These are phyloP conservation scores for Russula abietina DNA, from an alignment of 768 basidiomycete species.

Conservation along the genomic window DNA sequence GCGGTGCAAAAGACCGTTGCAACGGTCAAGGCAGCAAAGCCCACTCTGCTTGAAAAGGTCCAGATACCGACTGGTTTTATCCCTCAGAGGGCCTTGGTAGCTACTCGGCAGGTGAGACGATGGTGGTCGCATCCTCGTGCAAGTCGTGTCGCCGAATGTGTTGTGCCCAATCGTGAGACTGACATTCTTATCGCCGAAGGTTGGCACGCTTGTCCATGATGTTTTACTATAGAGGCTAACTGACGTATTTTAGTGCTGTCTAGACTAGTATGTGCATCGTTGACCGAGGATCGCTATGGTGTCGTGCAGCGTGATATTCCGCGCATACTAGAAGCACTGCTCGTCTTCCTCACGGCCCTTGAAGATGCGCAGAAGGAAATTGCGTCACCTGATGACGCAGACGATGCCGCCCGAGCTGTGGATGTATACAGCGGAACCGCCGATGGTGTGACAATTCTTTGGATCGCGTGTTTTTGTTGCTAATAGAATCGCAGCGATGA, in stretches of 20 bases:
- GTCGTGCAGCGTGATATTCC: conserved; percentile 83
- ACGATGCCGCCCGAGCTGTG: conserved; percentile 50
- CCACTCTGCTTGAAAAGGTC: not conserved
- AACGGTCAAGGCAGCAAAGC: conserved; percentile 23
- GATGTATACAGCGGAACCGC: conserved; percentile 48
- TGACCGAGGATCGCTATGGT: conserved; percentile 76
- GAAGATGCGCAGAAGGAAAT: conserved; percentile 61
- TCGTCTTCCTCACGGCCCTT: conserved; percentile 58
- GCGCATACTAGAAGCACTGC: conserved; percentile 68
- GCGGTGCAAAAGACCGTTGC: conserved; percentile 29
- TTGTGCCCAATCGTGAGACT: conserved; percentile 54
- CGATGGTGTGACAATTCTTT: conserved; percentile 46
- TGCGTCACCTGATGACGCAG: conserved; percentile 35
- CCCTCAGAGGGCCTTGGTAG: conserved; percentile 33
- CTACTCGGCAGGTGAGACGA: conserved; percentile 26
- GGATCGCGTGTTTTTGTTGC: not conserved
- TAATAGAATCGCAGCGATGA: conserved; percentile 43
- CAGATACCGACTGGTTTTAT: conserved; percentile 9
- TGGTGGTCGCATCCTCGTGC: conserved; percentile 60
- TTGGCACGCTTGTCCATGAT: conserved; percentile 27
- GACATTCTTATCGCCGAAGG: conserved; percentile 61
- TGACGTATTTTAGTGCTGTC: conserved; percentile 49
- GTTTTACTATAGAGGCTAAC: not conserved
- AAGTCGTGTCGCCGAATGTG: conserved; percentile 47
- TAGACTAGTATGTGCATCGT: conserved; percentile 60